A percentile compares a stretch with the other conserved stretches of the same genome.
These are phyloP conservation scores for Eucalyptus viminalis DNA, from an alignment of 345 rosid species.

Conservation along the genomic window DNA sequence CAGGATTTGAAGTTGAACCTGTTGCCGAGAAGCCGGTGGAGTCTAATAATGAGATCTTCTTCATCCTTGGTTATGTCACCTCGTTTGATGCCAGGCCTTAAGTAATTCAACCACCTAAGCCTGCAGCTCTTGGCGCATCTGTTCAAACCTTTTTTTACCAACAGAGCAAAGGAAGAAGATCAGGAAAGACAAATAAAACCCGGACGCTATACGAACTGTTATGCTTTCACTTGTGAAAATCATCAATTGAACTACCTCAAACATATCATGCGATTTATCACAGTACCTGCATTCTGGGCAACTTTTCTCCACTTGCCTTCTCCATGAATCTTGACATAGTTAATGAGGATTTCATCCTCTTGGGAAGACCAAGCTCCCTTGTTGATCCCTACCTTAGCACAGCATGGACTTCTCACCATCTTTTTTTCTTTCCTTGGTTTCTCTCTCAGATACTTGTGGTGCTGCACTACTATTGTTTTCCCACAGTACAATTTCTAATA, in stretches of 20 bases:
- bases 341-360: not conserved
- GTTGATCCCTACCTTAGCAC: not conserved
- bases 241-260: not conserved
- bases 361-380: not conserved
- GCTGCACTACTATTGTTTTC: not conserved
- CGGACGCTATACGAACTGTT: not conserved
- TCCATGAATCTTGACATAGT: not conserved
- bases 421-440: not conserved
- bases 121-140: constrained; percentile 31
- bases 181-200: not conserved
- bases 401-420: not conserved
- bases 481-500: not conserved
- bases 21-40: constrained; percentile 15
- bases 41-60: constrained; percentile 12
- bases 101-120: constrained; percentile 25
- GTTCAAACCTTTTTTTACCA: constrained; percentile 6
- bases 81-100: constrained; percentile 23
- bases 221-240: not conserved
- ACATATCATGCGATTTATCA: not conserved
- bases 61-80: constrained; percentile 23
- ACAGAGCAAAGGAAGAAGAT: not conserved
- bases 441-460: not conserved
- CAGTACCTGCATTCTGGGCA: not conserved
- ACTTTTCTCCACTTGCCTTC: not conserved
- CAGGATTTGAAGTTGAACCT: not conserved